Conservation (phyloP, 1,139 yeast species). For the Geotrichum citri-aurantii region DNA sequence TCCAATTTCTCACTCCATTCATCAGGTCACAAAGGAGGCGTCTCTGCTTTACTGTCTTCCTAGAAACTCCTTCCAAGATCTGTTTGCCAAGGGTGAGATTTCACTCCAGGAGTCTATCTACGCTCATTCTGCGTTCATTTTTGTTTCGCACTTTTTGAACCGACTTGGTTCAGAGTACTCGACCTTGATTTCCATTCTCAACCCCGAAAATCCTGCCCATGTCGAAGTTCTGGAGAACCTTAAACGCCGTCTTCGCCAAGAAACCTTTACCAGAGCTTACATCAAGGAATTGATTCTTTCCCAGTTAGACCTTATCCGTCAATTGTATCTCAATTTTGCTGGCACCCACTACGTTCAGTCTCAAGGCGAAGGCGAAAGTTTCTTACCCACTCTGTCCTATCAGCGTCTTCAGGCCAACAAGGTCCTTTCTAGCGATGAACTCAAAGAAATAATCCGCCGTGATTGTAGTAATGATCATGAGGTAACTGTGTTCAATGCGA, state of each 20-base stretch:
- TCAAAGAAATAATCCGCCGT: constrained; percentile 59
- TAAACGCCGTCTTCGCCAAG: constrained; percentile 86
- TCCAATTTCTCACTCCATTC: constrained; percentile 64
- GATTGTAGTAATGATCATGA: constrained; percentile 77
- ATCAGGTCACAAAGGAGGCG: constrained; percentile 92
- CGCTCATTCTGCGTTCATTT: constrained; percentile 90
- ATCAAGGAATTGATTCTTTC: constrained; percentile 71
- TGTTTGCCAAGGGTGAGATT: constrained; percentile 69
- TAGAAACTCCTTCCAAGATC: constrained; percentile 69
- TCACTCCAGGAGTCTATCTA: constrained; percentile 92
- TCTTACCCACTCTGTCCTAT: constrained; percentile 70
- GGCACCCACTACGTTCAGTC: constrained; percentile 78
- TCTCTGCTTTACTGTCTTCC: constrained; percentile 89
- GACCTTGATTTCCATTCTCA: constrained; percentile 59
- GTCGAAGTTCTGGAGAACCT: constrained; percentile 68
- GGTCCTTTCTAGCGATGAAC: constrained; percentile 69
- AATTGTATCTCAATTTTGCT: constrained; percentile 87
- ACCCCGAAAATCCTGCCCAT: constrained; percentile 55
- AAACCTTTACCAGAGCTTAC: constrained; percentile 84
- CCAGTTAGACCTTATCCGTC: constrained; percentile 68
- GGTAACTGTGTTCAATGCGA: constrained; percentile 71
- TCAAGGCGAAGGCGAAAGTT: constrained; percentile 48
- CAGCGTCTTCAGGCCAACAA: constrained; percentile 80
- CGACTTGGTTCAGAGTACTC: constrained; percentile 88
- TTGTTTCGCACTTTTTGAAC: constrained; percentile 90